phyloP scores from a whole-genome alignment of 768 basidiomycete genomes.

The Suillus subluteus region DNA sequence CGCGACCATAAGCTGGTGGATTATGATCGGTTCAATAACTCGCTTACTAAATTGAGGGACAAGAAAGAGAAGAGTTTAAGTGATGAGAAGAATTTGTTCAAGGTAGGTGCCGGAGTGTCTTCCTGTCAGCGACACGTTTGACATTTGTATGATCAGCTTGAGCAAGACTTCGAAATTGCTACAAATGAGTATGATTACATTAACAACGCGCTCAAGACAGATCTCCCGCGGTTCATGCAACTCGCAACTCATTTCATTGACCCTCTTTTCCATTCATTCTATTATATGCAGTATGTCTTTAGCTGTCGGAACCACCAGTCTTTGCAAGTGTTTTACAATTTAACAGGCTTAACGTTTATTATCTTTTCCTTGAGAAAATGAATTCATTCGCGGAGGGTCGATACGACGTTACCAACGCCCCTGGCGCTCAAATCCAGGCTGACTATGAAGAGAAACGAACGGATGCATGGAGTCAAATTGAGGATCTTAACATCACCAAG shows the following conservation, averaged over 20 bases:
- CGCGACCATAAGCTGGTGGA: constrained; percentile 97
- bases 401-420: constrained; percentile 68
- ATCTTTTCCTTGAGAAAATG: constrained; percentile 93
- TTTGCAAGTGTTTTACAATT: constrained; percentile 10
- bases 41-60: constrained; percentile 91
- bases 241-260: constrained; percentile 90
- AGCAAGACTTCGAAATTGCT: constrained; percentile 94
- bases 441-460: constrained; percentile 84
- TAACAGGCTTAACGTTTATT: constrained; percentile 86
- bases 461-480: constrained; percentile 79
- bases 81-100: constrained; percentile 97
- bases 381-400: constrained; percentile 82
- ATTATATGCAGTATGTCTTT: constrained; percentile 93
- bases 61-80: constrained; percentile 97
- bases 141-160: constrained; percentile 55
- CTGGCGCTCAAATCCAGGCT: constrained; percentile 68
- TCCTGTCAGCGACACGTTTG: too few species aligned
- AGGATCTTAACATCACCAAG: constrained; percentile 81
- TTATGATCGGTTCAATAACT: constrained; percentile 96
- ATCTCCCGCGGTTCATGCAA: constrained; percentile 91
- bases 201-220: constrained; percentile 87
- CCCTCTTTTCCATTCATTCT: constrained; percentile 98
- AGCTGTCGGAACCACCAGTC: not conserved
- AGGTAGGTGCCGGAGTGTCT: constrained; percentile 51
- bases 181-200: constrained; percentile 93